Evolutionary conservation across 2,329 filamentous ascomycete species (phyloP).

Genomic region (Phialocephala sp.): DNA sequence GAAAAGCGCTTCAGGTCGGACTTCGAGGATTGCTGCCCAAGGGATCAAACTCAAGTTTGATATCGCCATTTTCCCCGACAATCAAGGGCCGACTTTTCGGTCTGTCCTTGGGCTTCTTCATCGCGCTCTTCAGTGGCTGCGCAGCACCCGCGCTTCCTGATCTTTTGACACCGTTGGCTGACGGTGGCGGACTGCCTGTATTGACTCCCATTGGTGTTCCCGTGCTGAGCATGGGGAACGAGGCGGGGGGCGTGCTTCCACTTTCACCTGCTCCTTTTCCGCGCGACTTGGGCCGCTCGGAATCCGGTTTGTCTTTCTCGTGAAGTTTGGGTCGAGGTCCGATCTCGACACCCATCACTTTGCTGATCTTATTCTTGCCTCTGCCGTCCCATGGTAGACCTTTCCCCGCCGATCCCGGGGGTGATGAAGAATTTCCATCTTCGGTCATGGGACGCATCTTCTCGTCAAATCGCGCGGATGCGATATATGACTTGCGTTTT

Average conservation of each 20-base stretch:
- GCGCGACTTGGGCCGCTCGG: neutral
- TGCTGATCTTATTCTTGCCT: neutral
- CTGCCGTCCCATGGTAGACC: neutral
- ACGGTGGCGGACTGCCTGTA: neutral
- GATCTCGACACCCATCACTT: neutral
- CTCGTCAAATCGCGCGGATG: neutral
- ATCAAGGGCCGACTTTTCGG: slow-evolving; percentile 6
- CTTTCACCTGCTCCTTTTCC: neutral
- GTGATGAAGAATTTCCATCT: neutral
- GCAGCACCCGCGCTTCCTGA: neutral
- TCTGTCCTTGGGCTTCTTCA: slow-evolving; percentile 4
- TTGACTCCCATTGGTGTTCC: neutral
- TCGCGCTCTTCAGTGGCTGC: slow-evolving; percentile 2
- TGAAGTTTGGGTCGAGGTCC: neutral
- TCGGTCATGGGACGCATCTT: neutral
- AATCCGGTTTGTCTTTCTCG: neutral
- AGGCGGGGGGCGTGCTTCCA: neutral
- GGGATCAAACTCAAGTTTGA: slow-evolving; percentile 1
- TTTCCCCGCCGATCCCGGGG: neutral
- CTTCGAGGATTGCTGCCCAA: slow-evolving; percentile 6
- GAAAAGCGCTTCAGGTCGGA: neutral
- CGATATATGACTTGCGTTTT: slow-evolving; percentile 1
- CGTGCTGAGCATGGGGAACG: neutral
- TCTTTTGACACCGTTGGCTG: neutral
- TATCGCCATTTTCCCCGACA: neutral